These are phyloP conservation scores for Exophiala oligosperma DNA, from an alignment of 2,329 filamentous ascomycete species.

Conservation along the genomic window DNA sequence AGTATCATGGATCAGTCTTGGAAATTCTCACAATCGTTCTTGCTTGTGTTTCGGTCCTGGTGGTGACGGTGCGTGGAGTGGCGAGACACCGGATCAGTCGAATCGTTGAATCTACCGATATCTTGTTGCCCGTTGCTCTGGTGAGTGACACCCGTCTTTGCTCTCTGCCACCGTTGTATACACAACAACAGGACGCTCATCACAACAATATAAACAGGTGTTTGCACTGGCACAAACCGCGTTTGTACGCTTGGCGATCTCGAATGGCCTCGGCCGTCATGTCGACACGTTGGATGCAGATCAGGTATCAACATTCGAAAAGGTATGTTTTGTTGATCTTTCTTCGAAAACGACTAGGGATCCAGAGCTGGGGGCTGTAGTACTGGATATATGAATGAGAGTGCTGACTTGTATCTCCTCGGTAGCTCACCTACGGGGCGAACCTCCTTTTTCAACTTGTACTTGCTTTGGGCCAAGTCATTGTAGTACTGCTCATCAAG, in stretches of 20 bases:
- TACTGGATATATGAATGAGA: background rate
- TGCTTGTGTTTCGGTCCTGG: slow-evolving; percentile 8
- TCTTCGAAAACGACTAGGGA: background rate
- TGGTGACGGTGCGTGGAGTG: slow-evolving; percentile 12
- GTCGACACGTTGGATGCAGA: background rate
- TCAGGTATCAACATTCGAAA: slow-evolving; percentile 6
- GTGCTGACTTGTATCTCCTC: too few relatives aligned
- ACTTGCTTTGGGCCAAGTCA: slow-evolving; percentile 8
- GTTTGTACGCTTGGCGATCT: slow-evolving; percentile 8
- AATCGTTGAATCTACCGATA: slow-evolving; percentile 12
- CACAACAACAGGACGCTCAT: background rate
- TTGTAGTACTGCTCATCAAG: slow-evolving; percentile 18
- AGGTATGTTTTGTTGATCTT: slow-evolving; percentile 1
- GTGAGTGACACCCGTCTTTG: slow-evolving; percentile 2
- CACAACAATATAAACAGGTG: background rate
- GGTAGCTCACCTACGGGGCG: slow-evolving; percentile 13
- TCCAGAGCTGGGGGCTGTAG: background rate
- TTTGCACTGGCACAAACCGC: slow-evolving; percentile 4
- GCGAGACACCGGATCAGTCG: slow-evolving; percentile 11
- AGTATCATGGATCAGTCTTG: slow-evolving; percentile 9
- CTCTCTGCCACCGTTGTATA: background rate
- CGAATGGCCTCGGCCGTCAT: slow-evolving; percentile 14
- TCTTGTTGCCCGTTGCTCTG: slow-evolving; percentile 14
- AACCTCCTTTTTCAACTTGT: slow-evolving; percentile 15
- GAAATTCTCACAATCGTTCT: slow-evolving; percentile 15